phyloP scores from a whole-genome alignment of 1,284 basidiomycete species.

The Cutaneotrichosporon dermatis region DNA sequence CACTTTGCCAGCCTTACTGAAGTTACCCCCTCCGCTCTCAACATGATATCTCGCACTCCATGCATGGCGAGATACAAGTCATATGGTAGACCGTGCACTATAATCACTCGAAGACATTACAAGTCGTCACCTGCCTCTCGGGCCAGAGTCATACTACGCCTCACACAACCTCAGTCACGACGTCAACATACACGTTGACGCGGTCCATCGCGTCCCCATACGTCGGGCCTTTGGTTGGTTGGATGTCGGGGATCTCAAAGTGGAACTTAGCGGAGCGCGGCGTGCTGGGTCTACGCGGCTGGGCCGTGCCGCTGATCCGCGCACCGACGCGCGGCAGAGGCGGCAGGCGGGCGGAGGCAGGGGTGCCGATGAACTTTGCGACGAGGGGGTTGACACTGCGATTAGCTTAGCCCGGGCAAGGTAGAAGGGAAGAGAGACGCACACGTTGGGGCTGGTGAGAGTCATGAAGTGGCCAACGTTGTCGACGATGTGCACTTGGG shows the following conservation, averaged over 20 bases:
- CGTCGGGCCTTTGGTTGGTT: slow-evolving; percentile 17
- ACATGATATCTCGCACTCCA: too few species aligned
- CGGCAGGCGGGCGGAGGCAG: slow-evolving; percentile 9
- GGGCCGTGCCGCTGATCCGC: slow-evolving; percentile 6
- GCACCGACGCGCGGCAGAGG: slow-evolving; percentile 6
- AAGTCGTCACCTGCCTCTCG: neutral
- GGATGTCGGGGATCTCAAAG: slow-evolving; percentile 16
- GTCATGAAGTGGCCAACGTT: slow-evolving; percentile 21
- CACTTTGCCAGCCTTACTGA: too few species aligned
- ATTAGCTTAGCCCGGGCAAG: neutral
- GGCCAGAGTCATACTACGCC: neutral
- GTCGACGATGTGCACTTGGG: slow-evolving; percentile 6
- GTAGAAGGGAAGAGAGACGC: neutral
- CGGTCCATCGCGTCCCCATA: slow-evolving; percentile 21
- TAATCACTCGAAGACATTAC: too few species aligned
- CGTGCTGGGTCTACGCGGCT: slow-evolving; percentile 21
- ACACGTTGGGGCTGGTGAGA: slow-evolving; percentile 24
- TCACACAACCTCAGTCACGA: slow-evolving; percentile 4
- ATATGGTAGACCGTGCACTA: too few species aligned
- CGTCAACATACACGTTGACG: slow-evolving; percentile 8
- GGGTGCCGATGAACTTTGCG: slow-evolving; percentile 16
- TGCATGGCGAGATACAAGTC: too few species aligned
- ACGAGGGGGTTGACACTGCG: slow-evolving; percentile 23
- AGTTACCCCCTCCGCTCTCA: too few species aligned
- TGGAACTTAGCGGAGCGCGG: slow-evolving; percentile 11